Percentiles rank a stretch among this genome's conserved stretches.
phyloP scores from a whole-genome alignment of 176 grass and related monocot genomes.

The Oryza meyeriana region DNA sequence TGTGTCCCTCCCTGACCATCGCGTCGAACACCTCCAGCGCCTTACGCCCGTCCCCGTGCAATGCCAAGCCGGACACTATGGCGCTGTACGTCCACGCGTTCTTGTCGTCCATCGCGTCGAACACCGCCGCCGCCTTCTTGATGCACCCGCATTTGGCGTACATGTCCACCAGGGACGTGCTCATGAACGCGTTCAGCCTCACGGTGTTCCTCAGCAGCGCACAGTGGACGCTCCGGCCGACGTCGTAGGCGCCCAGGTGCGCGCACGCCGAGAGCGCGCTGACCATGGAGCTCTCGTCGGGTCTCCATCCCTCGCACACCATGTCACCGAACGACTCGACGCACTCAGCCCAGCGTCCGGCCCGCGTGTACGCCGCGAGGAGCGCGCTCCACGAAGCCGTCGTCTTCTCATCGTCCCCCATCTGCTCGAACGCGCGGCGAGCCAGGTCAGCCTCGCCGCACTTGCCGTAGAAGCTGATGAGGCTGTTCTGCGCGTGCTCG shows the following conservation, averaged over 20 bases:
- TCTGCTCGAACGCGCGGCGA: slow-evolving; percentile 40
- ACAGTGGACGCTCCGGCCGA: slow-evolving; percentile 57
- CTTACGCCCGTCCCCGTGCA: slow-evolving; percentile 54
- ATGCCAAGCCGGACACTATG: slow-evolving; percentile 59
- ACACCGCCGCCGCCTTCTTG: slow-evolving; percentile 46
- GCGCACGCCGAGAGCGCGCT: slow-evolving; percentile 58
- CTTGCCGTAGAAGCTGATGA: slow-evolving; percentile 80
- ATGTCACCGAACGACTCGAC: slow-evolving; percentile 53
- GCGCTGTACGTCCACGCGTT: slow-evolving; percentile 63
- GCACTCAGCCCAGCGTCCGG: slow-evolving; percentile 47
- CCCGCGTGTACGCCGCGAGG: slow-evolving; percentile 47
- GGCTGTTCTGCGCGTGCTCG: slow-evolving; percentile 66
- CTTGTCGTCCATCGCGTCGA: slow-evolving; percentile 43
- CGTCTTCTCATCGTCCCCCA: slow-evolving; percentile 35
- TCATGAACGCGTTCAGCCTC: slow-evolving; percentile 54
- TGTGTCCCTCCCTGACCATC: slow-evolving; percentile 50
- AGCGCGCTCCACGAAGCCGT: slow-evolving; percentile 70
- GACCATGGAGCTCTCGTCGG: slow-evolving; percentile 75
- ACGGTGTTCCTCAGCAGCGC: slow-evolving; percentile 52
- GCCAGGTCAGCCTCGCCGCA: slow-evolving; percentile 50
- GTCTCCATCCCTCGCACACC: slow-evolving; percentile 37
- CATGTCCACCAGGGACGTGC: slow-evolving; percentile 74
- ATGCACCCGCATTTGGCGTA: slow-evolving; percentile 67
- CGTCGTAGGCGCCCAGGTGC: slow-evolving; percentile 54
- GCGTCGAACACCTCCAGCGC: slow-evolving; percentile 59